Conservation (phyloP, 2,329 filamentous ascomycete genomes). For the Clarireedia paspali region DNA sequence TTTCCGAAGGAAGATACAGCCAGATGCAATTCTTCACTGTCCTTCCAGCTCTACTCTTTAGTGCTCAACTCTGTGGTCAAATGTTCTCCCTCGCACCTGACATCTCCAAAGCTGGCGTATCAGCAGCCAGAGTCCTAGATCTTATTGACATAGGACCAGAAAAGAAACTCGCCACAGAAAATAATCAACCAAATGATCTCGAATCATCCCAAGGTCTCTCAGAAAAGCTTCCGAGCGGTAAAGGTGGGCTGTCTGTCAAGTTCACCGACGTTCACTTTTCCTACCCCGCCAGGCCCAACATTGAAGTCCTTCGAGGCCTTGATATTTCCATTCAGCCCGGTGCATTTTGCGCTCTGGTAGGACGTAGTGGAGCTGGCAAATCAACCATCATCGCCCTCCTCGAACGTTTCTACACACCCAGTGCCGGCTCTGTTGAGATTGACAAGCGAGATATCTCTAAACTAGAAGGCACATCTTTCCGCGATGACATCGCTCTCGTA, state of each 20-base stretch:
- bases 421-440: constrained; percentile 16
- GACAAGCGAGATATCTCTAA: constrained; percentile 36
- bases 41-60: constrained; percentile 61
- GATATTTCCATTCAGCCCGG: constrained; percentile 49
- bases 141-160: constrained; percentile 38
- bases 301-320: constrained; percentile 47
- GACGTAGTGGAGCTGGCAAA: constrained; percentile 59
- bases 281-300: constrained; percentile 56
- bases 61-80: constrained; percentile 64
- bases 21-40: constrained; percentile 68
- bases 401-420: constrained; percentile 41
- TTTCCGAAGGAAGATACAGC: constrained; percentile 55
- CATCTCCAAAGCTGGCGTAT: constrained; percentile 55
- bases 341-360: constrained; percentile 57
- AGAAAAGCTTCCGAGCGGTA: neutral
- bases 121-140: constrained; percentile 49
- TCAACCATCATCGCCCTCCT: constrained; percentile 54
- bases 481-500: constrained; percentile 47
- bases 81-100: constrained; percentile 70
- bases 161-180: neutral
- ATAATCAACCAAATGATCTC: neutral
- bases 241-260: constrained; percentile 18
- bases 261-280: constrained; percentile 55
- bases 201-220: neutral
- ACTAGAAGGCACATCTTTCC: constrained; percentile 37